These are phyloP conservation scores for Nicotiana undulata DNA, from an alignment of 257 asterid species.

Conservation along the genomic window DNA sequence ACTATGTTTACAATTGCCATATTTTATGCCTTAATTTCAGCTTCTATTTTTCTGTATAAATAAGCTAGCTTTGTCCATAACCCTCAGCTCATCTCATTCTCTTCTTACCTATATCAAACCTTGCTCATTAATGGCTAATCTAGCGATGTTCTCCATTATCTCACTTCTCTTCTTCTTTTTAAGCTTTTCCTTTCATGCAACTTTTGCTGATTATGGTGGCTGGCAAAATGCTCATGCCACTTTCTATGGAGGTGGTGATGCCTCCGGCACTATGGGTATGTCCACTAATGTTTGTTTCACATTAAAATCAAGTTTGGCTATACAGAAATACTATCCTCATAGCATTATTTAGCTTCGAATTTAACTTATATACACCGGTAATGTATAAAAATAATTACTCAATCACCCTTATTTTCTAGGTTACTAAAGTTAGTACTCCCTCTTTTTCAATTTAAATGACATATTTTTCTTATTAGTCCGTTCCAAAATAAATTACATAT, in stretches of 20 bases:
- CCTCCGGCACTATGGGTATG: constrained; percentile 81
- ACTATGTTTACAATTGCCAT: constrained; percentile 5
- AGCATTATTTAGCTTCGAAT: neutral
- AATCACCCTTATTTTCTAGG: neutral
- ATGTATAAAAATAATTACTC: neutral
- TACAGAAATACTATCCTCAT: neutral
- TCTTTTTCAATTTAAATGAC: no score
- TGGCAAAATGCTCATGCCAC: constrained; percentile 67
- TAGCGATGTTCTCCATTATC: constrained; percentile 11
- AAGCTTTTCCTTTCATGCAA: constrained; percentile 13
- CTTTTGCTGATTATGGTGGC: constrained; percentile 45
- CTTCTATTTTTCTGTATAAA: constrained; percentile 35
- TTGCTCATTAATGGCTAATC: constrained; percentile 32
- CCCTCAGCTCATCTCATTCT: constrained; percentile 8
- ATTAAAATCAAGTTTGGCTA: neutral
- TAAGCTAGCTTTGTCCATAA: constrained; percentile 11
- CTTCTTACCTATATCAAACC: neutral
- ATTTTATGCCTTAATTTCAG: constrained; percentile 1
- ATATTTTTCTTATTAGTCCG: no score
- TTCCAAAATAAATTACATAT: no score
- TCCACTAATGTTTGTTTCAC: neutral
- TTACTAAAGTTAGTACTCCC: neutral
- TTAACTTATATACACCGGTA: neutral
- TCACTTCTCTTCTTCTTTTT: constrained; percentile 26
- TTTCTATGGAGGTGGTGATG: constrained; percentile 76